Evolutionary conservation across 805 yeast genomes (phyloP), one percentile per base, ranked within the genome.

Genomic region (Maudiozyma turicensis): DNA sequence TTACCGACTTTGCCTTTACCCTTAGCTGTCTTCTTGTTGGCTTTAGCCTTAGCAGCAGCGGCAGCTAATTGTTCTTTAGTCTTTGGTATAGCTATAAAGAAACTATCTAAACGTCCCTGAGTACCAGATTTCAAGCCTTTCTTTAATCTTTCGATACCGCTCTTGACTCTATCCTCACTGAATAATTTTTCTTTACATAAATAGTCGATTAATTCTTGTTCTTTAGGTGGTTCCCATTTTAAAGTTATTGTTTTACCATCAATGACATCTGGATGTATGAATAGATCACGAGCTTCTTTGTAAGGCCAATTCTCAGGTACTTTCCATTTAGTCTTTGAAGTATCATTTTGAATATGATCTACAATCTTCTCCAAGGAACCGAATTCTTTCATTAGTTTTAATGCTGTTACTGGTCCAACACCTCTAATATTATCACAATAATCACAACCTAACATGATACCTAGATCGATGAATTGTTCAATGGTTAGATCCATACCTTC

Each of bases 271-370:
- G 99, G 98, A 20, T 81, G 71, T 58, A 82, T 66, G 63, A 93
- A 91, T 44, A 93, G 70, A 52, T 85, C 80, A 59, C 97, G 77
- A 3, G 96, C 98, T 57, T 84, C 95, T 51, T 78, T 79, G 60
- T 74, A 90, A 1, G 96, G 96, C 97, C 97, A 93, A 58, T 86
- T 81, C 60, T 90, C 97, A 1, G 99, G 98, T 29, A 93, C 76
- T 59, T 82, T 84, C 66, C 82, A 83, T 62, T 89, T 91, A 26
- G 72, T 74, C n/a, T 71, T 73, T 29, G 73, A 69, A 30, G 63
- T 65, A 5, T 60, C 64, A 42, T 68, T 48, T 46, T 80, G 74
- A 35, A 89, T 77, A 51, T 68, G 72, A 56, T 80, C 81, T 40
- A 91, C 77, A 40, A 93, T 81, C 38, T 82, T 82, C 52, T 91